phyloP scores from a whole-genome alignment of 1,139 yeast species.

The Meyerozyma elateridarum region DNA sequence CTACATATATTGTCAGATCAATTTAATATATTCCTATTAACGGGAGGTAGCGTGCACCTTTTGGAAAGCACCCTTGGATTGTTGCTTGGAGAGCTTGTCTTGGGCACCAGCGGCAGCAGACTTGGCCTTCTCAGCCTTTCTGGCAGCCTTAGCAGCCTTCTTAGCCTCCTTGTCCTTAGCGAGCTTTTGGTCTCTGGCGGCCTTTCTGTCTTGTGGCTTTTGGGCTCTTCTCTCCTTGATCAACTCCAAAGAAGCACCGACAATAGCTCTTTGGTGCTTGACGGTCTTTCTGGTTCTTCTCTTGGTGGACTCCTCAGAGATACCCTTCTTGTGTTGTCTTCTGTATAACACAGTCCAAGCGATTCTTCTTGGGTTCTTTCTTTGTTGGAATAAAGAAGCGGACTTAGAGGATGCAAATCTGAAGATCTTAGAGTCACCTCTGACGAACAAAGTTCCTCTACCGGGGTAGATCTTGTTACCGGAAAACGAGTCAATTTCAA shows the following conservation, averaged over 20 bases:
- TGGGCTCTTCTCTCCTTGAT: constrained; percentile 96
- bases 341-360: constrained; percentile 99
- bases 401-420: constrained; percentile 98
- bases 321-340: constrained; percentile 99
- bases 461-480: constrained; percentile 99
- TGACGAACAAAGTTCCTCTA: constrained; percentile 98
- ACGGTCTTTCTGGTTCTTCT: constrained; percentile 97
- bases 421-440: constrained; percentile 99
- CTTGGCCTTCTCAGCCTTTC: constrained; percentile 93
- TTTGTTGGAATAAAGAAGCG: constrained; percentile 97
- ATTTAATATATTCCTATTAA: constrained; percentile 36
- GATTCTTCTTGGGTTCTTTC: constrained; percentile 99
- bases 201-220: constrained; percentile 98
- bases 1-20: not conserved
- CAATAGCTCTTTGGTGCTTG: constrained; percentile 98
- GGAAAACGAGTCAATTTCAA: constrained; percentile 99
- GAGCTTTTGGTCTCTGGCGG: constrained; percentile 89
- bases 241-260: constrained; percentile 98
- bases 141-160: constrained; percentile 89
- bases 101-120: constrained; percentile 68
- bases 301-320: constrained; percentile 96
- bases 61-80: constrained; percentile 92
- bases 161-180: constrained; percentile 93
- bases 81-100: constrained; percentile 71
- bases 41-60: constrained; percentile 96